phyloP scores from a whole-genome alignment of 2,329 filamentous ascomycete species.

The Xylariaceae sp. region DNA sequence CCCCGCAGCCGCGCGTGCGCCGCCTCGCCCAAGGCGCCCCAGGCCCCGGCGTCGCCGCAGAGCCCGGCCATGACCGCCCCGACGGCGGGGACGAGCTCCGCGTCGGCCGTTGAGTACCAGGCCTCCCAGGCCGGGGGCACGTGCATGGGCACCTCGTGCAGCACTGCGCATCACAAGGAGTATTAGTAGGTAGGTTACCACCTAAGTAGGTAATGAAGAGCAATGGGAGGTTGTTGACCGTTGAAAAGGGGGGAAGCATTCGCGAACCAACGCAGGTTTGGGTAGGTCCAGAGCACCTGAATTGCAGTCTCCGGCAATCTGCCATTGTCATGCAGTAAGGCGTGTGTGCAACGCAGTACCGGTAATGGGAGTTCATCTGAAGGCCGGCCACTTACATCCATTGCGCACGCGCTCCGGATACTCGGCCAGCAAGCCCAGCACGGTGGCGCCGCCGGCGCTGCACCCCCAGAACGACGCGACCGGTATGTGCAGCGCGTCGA shows the following conservation, averaged over 20 bases:
- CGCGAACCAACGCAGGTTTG: too few relatives aligned
- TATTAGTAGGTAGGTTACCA: too few relatives aligned
- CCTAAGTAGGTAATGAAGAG: too few relatives aligned
- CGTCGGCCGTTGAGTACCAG: constrained; percentile 7
- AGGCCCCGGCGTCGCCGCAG: constrained; percentile 7
- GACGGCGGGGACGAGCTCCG: constrained; percentile 4
- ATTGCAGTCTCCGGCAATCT: too few relatives aligned
- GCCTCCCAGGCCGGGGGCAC: constrained; percentile 2
- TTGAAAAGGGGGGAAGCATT: too few relatives aligned
- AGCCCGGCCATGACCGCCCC: neutral
- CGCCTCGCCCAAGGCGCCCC: constrained; percentile 7
- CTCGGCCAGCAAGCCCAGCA: constrained; percentile 6
- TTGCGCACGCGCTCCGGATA: constrained; percentile 12
- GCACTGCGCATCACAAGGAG: too few relatives aligned
- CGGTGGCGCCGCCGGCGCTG: constrained; percentile 10
- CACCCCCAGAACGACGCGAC: constrained; percentile 12
- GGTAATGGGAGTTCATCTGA: too few relatives aligned
- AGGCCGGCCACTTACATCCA: too few relatives aligned
- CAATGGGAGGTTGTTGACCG: too few relatives aligned
- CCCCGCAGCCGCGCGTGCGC: constrained; percentile 9
- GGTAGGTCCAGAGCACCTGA: too few relatives aligned
- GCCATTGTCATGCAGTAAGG: too few relatives aligned
- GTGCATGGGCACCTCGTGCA: constrained; percentile 11
- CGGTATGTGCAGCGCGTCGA: constrained; percentile 8
- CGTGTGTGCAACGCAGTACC: too few relatives aligned